Percentiles rank a stretch among this genome's conserved stretches.
Conservation (phyloP, 2,329 filamentous ascomycete genomes). For the Magnaporthiopsis incrustans region DNA sequence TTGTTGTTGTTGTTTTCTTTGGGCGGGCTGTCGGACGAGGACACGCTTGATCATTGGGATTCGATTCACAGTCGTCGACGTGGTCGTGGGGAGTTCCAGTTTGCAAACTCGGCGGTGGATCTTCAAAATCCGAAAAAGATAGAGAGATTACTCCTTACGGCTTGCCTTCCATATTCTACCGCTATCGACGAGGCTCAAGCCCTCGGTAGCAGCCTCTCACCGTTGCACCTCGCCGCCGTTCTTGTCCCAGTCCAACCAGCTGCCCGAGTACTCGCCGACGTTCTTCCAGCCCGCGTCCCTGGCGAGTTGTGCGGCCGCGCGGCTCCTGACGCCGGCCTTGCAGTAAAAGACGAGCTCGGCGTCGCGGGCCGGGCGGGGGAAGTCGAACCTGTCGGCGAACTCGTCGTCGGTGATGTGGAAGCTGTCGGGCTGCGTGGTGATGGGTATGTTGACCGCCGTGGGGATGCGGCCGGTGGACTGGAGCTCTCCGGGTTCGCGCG, state of each 20-base stretch:
- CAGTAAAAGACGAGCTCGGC: constrained; percentile 77
- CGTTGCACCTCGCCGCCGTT: constrained; percentile 57
- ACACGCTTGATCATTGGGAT: no score
- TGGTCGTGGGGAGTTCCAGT: not conserved
- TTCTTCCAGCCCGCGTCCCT: constrained; percentile 65
- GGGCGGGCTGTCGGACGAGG: no score
- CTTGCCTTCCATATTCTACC: not conserved
- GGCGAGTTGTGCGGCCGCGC: constrained; percentile 69
- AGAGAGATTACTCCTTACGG: not conserved
- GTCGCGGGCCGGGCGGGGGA: constrained; percentile 52
- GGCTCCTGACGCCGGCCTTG: constrained; percentile 79
- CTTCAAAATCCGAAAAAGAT: not conserved
- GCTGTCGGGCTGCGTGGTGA: constrained; percentile 68
- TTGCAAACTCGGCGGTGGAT: not conserved
- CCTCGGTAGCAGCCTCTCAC: not conserved
- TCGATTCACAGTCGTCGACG: not conserved
- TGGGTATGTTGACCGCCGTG: constrained; percentile 71
- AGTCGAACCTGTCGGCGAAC: constrained; percentile 78
- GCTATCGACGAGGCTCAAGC: not conserved
- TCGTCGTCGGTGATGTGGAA: constrained; percentile 69
- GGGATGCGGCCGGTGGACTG: constrained; percentile 64
- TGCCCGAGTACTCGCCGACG: constrained; percentile 65
- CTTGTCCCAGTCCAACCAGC: constrained; percentile 75
- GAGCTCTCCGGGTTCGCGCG: constrained; percentile 66
- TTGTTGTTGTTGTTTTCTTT: not conserved